Percentiles rank a stretch among this genome's conserved stretches.
phyloP scores from a whole-genome alignment of 2,329 filamentous ascomycete genomes.

The Aspergillus ibericus region DNA sequence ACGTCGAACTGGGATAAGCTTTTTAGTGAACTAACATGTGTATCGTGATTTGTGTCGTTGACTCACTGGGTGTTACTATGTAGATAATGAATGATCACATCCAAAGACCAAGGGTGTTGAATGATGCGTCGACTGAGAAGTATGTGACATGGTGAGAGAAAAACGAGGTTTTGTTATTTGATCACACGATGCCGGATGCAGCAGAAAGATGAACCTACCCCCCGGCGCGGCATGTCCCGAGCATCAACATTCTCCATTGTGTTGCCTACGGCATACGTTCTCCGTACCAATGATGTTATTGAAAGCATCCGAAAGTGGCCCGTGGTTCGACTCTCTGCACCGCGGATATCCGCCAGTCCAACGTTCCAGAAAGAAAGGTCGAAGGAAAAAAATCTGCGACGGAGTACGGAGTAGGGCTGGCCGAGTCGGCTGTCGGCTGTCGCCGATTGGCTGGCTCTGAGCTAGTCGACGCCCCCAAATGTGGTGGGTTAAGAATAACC shows the following conservation, averaged over 20 bases:
- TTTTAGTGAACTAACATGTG: not conserved
- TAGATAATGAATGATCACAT: no score
- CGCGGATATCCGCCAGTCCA: not conserved
- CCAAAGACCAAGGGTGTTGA: not conserved
- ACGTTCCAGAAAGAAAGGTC: not conserved
- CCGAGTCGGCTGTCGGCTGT: not conserved
- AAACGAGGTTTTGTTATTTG: not conserved
- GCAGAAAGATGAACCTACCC: not conserved
- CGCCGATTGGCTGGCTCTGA: conserved; percentile 1
- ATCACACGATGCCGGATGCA: not conserved
- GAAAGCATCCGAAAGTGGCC: not conserved
- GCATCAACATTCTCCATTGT: not conserved
- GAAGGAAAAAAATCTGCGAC: conserved; percentile 2
- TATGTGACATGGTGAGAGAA: no score
- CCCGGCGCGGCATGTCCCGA: not conserved
- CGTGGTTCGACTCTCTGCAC: not conserved
- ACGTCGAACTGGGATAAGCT: not conserved
- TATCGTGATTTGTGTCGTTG: not conserved
- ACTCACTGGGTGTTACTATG: no score
- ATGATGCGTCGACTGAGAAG: not conserved
- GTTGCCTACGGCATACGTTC: not conserved
- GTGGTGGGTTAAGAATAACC: no score
- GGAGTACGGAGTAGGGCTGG: conserved; percentile 3
- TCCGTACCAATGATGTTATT: not conserved
- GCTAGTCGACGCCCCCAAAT: not conserved